phyloP scores from a whole-genome alignment of 1,139 yeast genomes.

The Arxiozyma bovina region DNA sequence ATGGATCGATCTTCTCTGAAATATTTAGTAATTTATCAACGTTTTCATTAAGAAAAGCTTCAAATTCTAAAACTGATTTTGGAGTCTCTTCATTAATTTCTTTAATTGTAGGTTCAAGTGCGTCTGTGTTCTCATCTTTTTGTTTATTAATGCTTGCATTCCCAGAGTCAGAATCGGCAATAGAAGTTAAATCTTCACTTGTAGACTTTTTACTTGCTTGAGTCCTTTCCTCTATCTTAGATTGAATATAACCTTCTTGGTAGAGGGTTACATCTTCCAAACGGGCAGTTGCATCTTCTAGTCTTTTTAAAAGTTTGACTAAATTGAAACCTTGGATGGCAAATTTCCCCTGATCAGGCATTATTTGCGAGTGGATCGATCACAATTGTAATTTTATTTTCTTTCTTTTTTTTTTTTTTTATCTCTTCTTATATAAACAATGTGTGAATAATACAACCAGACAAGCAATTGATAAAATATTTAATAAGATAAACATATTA shows the following conservation, averaged over 20 bases:
- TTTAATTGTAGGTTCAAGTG: constrained; percentile 23
- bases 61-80: constrained; percentile 45
- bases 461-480: no score
- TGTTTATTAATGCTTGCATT: background rate
- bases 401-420: no score
- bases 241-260: constrained; percentile 45
- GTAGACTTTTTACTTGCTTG: background rate
- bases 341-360: constrained; percentile 13
- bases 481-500: no score
- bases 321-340: constrained; percentile 68
- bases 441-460: background rate
- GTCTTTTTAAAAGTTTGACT: constrained; percentile 69
- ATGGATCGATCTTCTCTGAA: constrained; percentile 54
- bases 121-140: constrained; percentile 14
- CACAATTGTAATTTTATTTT: background rate
- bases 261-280: constrained; percentile 80
- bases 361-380: background rate
- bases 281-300: constrained; percentile 90
- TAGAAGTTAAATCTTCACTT: constrained; percentile 13
- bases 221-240: constrained; percentile 18
- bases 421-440: background rate
- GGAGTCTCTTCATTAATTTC: constrained; percentile 30
- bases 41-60: constrained; percentile 42
- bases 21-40: constrained; percentile 53
- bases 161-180: constrained; percentile 3